Evolutionary conservation across 257 asterid genomes (phyloP).

Genomic region (Solanum megistacrolobum): DNA sequence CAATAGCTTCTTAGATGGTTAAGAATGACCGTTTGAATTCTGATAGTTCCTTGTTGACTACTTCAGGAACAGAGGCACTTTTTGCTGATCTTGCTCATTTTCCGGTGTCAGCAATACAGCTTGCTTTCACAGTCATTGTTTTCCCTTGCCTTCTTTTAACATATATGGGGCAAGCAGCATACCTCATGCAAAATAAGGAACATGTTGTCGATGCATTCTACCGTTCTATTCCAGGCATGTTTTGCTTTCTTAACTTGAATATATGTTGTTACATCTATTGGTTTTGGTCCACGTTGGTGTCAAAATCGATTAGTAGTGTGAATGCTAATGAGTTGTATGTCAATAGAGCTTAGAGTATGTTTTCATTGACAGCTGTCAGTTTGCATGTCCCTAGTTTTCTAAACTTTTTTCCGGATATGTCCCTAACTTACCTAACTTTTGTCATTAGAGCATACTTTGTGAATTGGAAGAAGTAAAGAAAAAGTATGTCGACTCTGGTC

Average conservation of each 20-base stretch:
- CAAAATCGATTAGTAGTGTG: not conserved
- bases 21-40: not conserved
- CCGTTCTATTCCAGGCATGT: constrained; percentile 92
- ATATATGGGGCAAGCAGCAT: constrained; percentile 96
- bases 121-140: constrained; percentile 77
- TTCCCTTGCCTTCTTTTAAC: constrained; percentile 96
- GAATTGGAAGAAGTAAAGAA: not conserved
- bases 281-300: not conserved
- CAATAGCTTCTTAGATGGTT: not conserved
- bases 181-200: constrained; percentile 62
- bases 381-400: not conserved
- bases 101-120: constrained; percentile 88
- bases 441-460: not conserved
- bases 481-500: not conserved
- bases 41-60: constrained; percentile 2
- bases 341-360: not conserved
- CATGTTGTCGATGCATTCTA: constrained; percentile 81
- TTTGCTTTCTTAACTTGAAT: not conserved
- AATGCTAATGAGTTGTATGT: not conserved
- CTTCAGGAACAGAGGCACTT: constrained; percentile 96
- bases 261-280: not conserved
- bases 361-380: not conserved
- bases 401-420: not conserved
- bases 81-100: constrained; percentile 96
- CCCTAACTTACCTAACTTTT: not conserved